Base-by-base conservation (phyloP, 192 early-diverging fungal genomes). In the Chytriomyces sp. region DNA sequence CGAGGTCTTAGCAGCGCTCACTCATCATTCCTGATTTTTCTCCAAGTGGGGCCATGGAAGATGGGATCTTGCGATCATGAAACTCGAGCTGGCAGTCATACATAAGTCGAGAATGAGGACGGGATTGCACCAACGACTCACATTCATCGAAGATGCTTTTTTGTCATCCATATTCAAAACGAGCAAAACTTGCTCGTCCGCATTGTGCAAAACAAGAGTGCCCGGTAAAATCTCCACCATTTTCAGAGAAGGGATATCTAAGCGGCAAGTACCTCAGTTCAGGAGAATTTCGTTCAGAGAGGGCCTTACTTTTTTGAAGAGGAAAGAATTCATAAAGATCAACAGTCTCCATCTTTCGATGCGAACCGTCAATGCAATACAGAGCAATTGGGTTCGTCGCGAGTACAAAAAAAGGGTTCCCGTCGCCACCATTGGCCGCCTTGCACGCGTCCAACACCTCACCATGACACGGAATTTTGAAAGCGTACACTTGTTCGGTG, bases 321-420 rank as follows among this genome's bases (percentile, higher is more conserved):
- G 91, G 91, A 75, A 91, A 90, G 59, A 89, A 92, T 73, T 92
- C 91, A 58, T 91, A 90, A 67, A 92, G 78, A 56, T 90, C 88
- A 0, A 90, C 72, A 10, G 77, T 85, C 1, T 81, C 70, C 49
- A 84, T 63, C 19, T 76, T 79, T 10, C 81, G 71, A 39, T 90
- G 88, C 12, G 30, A 10, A 72, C 76, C 5, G 79, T 75, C 64
- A 82, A 81, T 28, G 88, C 72, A 59, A 75, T 78, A 70, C 81
- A 83, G 28, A 88, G 78, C 6, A 83, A 90, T 83, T 34, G 90
- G 90, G 65, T 82, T 89, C 33, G 86, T 89, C 0, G 87, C 82
- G 8, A 92, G 74, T 5, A 75, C 80, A 67, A 81, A 90, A 6
- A 91, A 66, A 31, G 70, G 79, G 37, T 80, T 81, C 59, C 88